Evolutionary conservation across 2,329 filamentous ascomycete species (phyloP).

Genomic region (Pseudocercospora pini-densiflorae): DNA sequence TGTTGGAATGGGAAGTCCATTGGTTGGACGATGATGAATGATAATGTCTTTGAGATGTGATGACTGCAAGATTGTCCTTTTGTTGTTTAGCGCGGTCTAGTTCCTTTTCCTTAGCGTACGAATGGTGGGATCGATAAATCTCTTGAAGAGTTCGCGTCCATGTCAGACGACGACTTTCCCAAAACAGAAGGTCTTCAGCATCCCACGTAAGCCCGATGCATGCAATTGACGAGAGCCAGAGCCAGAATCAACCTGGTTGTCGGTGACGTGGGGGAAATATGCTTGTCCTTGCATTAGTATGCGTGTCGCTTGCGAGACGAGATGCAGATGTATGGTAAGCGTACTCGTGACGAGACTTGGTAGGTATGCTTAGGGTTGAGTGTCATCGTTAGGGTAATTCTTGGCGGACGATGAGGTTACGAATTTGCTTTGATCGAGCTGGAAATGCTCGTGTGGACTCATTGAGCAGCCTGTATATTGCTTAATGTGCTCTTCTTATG

Average conservation of each 20-base stretch:
- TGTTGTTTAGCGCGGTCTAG: neutral
- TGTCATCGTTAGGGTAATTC: neutral
- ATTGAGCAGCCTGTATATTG: too few relatives aligned
- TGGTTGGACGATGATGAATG: slow-evolving; percentile 17
- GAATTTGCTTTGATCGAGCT: neutral
- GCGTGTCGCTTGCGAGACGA: too few relatives aligned
- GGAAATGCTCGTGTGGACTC: neutral
- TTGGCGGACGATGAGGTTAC: neutral
- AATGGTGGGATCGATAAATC: too few relatives aligned
- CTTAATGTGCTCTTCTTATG: too few relatives aligned
- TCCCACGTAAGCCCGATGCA: neutral
- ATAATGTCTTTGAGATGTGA: neutral
- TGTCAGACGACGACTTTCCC: neutral
- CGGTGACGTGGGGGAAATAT: neutral
- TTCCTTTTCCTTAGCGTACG: too few relatives aligned
- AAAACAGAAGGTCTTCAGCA: neutral
- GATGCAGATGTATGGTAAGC: too few relatives aligned
- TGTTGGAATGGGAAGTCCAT: slow-evolving; percentile 16
- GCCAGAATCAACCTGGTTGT: neutral
- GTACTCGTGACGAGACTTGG: neutral
- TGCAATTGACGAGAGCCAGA: neutral
- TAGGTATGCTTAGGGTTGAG: neutral
- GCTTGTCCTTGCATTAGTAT: neutral
- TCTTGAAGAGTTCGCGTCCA: too few relatives aligned
- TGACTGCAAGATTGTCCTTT: neutral